Conservation (phyloP, 2,329 filamentous ascomycete species). For the Furcasterigmium furcatum region DNA sequence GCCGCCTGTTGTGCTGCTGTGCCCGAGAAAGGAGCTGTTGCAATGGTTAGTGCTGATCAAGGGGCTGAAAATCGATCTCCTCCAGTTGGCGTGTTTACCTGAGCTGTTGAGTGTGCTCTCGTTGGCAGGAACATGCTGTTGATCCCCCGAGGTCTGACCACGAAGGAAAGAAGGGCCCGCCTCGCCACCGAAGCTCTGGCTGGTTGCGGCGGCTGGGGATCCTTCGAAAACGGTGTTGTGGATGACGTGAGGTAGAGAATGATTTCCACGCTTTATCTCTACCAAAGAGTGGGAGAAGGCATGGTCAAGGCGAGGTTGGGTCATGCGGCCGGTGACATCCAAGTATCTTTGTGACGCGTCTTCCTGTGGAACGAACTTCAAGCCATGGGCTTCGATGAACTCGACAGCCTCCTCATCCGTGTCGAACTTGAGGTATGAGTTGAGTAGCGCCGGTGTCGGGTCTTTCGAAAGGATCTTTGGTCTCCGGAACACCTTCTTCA, state of each 20-base stretch:
- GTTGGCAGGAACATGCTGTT: not conserved
- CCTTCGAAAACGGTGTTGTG: slow-evolving; percentile 51
- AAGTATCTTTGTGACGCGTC: slow-evolving; percentile 33
- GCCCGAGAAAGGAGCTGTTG: no score
- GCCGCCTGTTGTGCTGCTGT: no score
- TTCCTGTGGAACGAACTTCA: slow-evolving; percentile 43
- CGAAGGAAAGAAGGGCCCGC: not conserved
- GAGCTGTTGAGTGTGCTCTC: not conserved
- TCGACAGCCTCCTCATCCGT: slow-evolving; percentile 62
- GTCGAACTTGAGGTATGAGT: slow-evolving; percentile 63
- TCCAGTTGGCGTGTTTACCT: not conserved
- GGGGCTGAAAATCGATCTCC: no score
- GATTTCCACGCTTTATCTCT: slow-evolving; percentile 54
- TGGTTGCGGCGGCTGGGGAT: slow-evolving; percentile 1
- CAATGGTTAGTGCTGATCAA: no score
- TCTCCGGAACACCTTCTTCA: slow-evolving; percentile 53
- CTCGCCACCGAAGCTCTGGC: not conserved
- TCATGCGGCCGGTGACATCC: slow-evolving; percentile 36
- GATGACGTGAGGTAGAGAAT: slow-evolving; percentile 51
- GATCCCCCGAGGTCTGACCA: no score
- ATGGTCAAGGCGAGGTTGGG: slow-evolving; percentile 49
- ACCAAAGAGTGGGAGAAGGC: slow-evolving; percentile 54
- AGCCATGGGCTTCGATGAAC: slow-evolving; percentile 57
- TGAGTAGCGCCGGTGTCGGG: slow-evolving; percentile 53
- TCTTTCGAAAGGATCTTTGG: slow-evolving; percentile 57